Conservation (phyloP, 495 filamentous ascomycete genomes). For the Aspergillus saccharolyticus region DNA sequence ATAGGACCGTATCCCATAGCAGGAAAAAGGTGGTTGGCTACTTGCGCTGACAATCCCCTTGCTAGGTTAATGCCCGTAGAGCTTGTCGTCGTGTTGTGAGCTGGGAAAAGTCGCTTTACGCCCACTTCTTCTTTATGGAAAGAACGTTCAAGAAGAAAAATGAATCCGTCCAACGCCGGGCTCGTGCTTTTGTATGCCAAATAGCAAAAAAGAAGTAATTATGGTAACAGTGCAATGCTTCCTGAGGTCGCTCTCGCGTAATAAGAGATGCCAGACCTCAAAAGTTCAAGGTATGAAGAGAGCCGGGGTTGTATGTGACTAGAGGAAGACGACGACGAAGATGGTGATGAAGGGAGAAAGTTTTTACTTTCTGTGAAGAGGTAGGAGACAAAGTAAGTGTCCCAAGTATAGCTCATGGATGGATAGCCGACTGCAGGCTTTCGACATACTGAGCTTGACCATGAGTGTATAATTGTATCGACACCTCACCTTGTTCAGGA, state of each 20-base stretch:
- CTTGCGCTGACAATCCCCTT: slow-evolving; percentile 5
- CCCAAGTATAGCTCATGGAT: neutral
- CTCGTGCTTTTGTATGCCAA: slow-evolving; percentile 18
- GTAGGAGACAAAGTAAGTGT: neutral
- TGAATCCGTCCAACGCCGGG: slow-evolving; percentile 11
- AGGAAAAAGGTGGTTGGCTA: neutral
- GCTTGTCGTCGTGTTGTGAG: slow-evolving; percentile 6
- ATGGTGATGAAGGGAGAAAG: neutral
- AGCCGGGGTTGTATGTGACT: slow-evolving; percentile 6
- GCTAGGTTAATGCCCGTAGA: neutral
- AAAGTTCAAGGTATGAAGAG: slow-evolving; percentile 8
- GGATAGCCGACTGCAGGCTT: neutral
- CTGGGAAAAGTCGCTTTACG: slow-evolving; percentile 9
- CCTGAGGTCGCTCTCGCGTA: neutral
- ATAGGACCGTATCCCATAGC: neutral
- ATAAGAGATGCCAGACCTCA: slow-evolving; percentile 9
- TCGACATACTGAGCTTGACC: neutral
- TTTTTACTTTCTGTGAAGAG: neutral
- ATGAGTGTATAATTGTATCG: slow-evolving; percentile 7
- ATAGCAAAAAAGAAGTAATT: slow-evolving; percentile 12
- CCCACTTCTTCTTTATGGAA: slow-evolving; percentile 2
- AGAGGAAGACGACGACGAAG: neutral
- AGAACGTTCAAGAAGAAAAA: neutral
- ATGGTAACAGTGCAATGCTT: slow-evolving; percentile 7
- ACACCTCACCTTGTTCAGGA: slow-evolving; percentile 35